Percentiles rank a stretch among this genome's conserved stretches.
Conservation (phyloP, 441 rosid genomes). For the Aleurites moluccanus region DNA sequence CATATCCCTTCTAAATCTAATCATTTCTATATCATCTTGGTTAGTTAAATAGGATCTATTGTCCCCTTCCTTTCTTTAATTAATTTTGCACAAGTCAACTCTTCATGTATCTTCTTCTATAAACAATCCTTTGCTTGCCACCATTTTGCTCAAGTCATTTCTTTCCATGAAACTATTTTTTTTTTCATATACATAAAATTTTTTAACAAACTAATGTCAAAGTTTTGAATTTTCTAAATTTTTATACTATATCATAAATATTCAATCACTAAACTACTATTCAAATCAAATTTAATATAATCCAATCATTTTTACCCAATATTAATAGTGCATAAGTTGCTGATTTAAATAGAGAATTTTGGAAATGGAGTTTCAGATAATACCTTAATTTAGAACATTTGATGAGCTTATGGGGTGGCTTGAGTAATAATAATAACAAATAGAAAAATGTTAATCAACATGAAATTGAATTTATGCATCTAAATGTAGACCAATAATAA, state of each 20-base stretch:
- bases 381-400: background rate
- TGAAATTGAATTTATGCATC: no score
- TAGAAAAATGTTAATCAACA: background rate
- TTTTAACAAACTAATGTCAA: no score
- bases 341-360: background rate
- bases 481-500: no score
- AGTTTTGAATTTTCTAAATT: no score
- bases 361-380: background rate
- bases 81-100: constrained; percentile 14
- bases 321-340: background rate
- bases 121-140: background rate
- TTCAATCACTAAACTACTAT: no score
- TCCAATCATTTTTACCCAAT: no score
- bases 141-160: no score
- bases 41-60: background rate
- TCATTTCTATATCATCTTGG: constrained; percentile 41
- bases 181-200: background rate
- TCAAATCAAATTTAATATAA: no score
- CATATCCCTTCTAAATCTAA: constrained; percentile 25
- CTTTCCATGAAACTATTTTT: background rate
- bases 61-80: constrained; percentile 15
- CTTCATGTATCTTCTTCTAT: background rate
- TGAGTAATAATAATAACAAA: background rate
- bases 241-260: no score
- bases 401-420: background rate